Base-by-base conservation (phyloP, 345 rosid species). In the Camelina sativa region DNA sequence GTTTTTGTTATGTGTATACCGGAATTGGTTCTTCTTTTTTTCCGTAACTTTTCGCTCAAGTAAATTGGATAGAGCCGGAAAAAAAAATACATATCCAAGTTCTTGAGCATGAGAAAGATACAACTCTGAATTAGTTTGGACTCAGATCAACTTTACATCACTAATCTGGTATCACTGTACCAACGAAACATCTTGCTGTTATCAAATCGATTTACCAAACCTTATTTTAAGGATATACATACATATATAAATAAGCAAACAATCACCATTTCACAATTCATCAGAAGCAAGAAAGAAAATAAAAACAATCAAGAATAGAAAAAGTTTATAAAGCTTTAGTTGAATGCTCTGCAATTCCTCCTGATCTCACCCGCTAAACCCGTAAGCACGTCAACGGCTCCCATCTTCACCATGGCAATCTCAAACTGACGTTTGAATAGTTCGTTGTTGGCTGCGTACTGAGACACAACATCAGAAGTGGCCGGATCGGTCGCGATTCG, bases 321-420 rank as follows among this genome's bases (percentile, higher is more conserved):
- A 63, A 44, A 16, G 23, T 40, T 57, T 38, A 38, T 11, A 43
- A 51, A 60, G 43, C 38, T 47, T 76, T 62, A 70, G 60, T 90
- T 88, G 55, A 84, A 76, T 32, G 48, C 88, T 67, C 93, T 78
- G 54, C 96, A 92, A 23, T 86, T 86, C 16, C 23, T 77, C 71
- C 96, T 84, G 37, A 90, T 79, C 69, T 90, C 83, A 19, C 98
- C 98, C 2, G 73, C 85, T 9, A 51, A 73, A 38, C 95, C 94
- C 9, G 81, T 80, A 34, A 90, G 87, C 61, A 86, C 91, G 8
- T 83, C 74, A 35, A 87, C 64, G 8, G 64, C 60, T 37, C 87
- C 90, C 88, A 90, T 47, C 81, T 85, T 92, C 63, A 82, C 80
- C 87, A 92, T 87, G 0, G 88, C 98, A 37, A 73, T 75, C 2